These are phyloP conservation scores for Brassica hybrid DNA, from an alignment of 441 rosid species.

Conservation along the genomic window DNA sequence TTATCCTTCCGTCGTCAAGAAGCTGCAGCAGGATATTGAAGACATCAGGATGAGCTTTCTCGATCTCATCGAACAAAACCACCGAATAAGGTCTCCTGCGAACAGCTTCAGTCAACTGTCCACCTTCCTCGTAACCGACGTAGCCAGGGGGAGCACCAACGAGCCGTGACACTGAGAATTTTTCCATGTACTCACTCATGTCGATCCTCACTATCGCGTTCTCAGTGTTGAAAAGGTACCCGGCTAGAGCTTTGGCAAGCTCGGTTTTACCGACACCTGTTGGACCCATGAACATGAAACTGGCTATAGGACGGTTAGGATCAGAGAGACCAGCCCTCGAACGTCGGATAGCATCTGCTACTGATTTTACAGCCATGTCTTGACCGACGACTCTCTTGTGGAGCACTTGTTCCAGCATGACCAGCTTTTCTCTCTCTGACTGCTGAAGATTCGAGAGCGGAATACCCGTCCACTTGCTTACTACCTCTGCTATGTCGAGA, in stretches of 20 bases:
- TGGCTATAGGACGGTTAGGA: slow-evolving; percentile 39
- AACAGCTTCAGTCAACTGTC: slow-evolving; percentile 39
- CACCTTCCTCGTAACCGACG: slow-evolving; percentile 43
- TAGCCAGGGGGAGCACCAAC: slow-evolving; percentile 42
- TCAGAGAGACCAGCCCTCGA: slow-evolving; percentile 40
- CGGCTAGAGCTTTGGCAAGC: slow-evolving; percentile 38
- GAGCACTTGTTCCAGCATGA: slow-evolving; percentile 68
- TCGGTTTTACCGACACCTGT: slow-evolving; percentile 42
- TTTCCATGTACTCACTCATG: slow-evolving; percentile 44
- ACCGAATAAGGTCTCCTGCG: slow-evolving; percentile 40
- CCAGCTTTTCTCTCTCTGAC: slow-evolving; percentile 41
- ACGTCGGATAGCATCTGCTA: slow-evolving; percentile 37
- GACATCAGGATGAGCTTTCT: slow-evolving; percentile 41
- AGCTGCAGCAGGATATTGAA: slow-evolving; percentile 40
- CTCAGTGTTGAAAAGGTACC: slow-evolving; percentile 40
- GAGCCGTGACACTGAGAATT: slow-evolving; percentile 38
- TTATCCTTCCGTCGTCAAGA: slow-evolving; percentile 38
- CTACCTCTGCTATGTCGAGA: slow-evolving; percentile 42
- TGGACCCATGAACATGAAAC: slow-evolving; percentile 81
- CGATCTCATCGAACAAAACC: slow-evolving; percentile 40
- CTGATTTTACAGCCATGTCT: slow-evolving; percentile 71
- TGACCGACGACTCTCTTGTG: slow-evolving; percentile 90
- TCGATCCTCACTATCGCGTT: slow-evolving; percentile 40
- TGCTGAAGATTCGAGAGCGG: slow-evolving; percentile 42
- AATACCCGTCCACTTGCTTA: slow-evolving; percentile 44